These are phyloP conservation scores for Saccharomycopsis sp. DNA, from an alignment of 805 yeast genomes.

Conservation along the genomic window DNA sequence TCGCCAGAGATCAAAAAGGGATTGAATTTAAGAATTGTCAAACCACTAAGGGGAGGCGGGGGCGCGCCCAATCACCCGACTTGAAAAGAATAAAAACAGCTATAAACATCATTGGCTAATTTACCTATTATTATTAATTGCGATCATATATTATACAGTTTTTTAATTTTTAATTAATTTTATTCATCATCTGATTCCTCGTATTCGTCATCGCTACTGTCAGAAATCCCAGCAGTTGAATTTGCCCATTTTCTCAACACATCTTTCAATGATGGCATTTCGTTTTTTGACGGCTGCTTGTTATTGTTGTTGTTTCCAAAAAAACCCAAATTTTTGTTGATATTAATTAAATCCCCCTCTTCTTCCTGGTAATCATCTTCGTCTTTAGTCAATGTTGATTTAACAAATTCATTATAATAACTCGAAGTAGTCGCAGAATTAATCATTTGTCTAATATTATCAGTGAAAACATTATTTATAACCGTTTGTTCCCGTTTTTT, in stretches of 20 bases:
- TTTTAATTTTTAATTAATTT: not conserved
- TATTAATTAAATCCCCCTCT: slow-evolving; percentile 17
- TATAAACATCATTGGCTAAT: not conserved
- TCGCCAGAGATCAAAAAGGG: slow-evolving; percentile 28
- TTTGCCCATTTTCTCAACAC: slow-evolving; percentile 21
- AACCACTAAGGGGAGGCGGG: slow-evolving; percentile 53
- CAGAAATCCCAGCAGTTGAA: slow-evolving; percentile 20
- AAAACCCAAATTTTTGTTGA: slow-evolving; percentile 7
- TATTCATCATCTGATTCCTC: slow-evolving; percentile 7
- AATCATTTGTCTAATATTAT: slow-evolving; percentile 18
- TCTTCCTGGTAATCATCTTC: slow-evolving; percentile 8
- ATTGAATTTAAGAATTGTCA: slow-evolving; percentile 51
- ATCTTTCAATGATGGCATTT: slow-evolving; percentile 15
- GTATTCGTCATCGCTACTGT: slow-evolving; percentile 6
- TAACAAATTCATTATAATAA: slow-evolving; percentile 17
- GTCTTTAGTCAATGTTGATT: slow-evolving; percentile 11
- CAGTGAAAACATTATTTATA: slow-evolving; percentile 11
- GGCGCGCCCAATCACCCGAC: slow-evolving; percentile 6
- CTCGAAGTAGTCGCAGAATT: slow-evolving; percentile 15
- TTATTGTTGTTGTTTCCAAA: slow-evolving; percentile 1
- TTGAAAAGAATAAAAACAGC: not conserved
- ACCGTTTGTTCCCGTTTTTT: not conserved
- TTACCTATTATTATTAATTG: not conserved
- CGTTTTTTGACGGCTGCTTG: slow-evolving; percentile 10
- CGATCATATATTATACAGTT: not conserved